phyloP scores from a whole-genome alignment of 805 yeast genomes.

The Yarrowia osloensis region DNA sequence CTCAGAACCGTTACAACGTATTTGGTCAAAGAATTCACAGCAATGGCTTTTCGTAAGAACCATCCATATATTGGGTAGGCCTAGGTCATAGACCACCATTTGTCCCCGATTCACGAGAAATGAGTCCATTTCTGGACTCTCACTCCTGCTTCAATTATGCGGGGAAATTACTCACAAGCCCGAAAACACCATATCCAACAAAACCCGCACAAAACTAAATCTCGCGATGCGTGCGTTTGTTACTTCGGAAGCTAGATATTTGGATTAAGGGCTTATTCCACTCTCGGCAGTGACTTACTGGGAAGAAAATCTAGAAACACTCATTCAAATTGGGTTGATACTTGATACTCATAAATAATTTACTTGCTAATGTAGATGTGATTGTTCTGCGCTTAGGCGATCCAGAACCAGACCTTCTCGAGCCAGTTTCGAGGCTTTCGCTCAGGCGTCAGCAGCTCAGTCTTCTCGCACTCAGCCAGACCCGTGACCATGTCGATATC shows the following conservation, averaged over 20 bases:
- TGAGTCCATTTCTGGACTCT: too few species aligned
- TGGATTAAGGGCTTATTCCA: too few species aligned
- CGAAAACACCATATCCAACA: neutral
- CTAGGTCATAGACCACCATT: too few species aligned
- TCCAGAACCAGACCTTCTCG: slow-evolving; percentile 54
- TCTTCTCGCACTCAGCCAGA: slow-evolving; percentile 54
- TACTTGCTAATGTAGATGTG: neutral
- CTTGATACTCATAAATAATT: neutral
- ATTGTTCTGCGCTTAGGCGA: slow-evolving; percentile 42
- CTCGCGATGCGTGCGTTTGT: neutral
- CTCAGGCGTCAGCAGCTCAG: slow-evolving; percentile 51
- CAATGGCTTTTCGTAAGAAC: too few species aligned
- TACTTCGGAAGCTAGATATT: neutral
- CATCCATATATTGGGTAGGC: too few species aligned
- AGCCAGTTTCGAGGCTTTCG: slow-evolving; percentile 43
- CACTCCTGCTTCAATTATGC: neutral
- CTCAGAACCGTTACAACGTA: too few species aligned
- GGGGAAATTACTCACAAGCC: neutral
- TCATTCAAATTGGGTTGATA: too few species aligned
- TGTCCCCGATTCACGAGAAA: too few species aligned
- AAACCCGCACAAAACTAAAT: neutral
- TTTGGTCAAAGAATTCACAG: too few species aligned
- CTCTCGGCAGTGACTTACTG: too few species aligned
- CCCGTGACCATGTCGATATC: slow-evolving; percentile 65
- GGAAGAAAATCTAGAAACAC: too few species aligned